Percentiles rank a stretch among this genome's conserved stretches.
Evolutionary conservation across 192 early-diverging fungal species (phyloP).

Genomic region (Pilaira anomala): DNA sequence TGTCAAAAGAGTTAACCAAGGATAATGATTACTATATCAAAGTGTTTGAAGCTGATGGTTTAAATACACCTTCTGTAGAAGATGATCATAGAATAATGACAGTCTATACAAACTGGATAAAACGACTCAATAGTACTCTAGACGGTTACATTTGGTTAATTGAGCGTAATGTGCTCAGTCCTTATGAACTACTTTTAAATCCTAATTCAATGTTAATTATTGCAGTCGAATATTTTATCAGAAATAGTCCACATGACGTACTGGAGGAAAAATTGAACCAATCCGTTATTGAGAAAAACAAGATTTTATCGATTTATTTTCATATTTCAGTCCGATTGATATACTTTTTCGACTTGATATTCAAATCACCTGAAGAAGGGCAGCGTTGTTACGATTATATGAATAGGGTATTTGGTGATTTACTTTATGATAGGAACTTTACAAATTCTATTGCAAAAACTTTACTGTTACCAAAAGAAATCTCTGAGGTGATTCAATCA

Average conservation of each 20-base stretch:
- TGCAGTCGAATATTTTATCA: neutral
- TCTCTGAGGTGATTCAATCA: conserved; percentile 1
- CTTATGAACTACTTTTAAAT: neutral
- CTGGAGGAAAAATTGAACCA: neutral
- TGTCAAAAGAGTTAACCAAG: neutral
- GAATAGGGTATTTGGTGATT: neutral
- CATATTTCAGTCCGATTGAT: neutral
- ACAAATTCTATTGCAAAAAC: neutral
- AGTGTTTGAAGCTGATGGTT: neutral
- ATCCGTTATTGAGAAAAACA: neutral
- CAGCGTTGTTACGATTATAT: neutral
- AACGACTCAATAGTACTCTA: conserved; percentile 22
- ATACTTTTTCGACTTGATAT: neutral
- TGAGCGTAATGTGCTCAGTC: conserved; percentile 21
- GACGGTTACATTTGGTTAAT: conserved; percentile 40
- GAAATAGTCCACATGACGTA: neutral
- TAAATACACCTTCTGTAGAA: neutral
- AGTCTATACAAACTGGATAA: conserved; percentile 21
- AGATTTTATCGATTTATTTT: conserved; percentile 3
- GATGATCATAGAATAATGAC: neutral
- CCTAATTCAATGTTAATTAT: neutral
- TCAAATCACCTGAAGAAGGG: neutral
- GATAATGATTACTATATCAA: conserved; percentile 5
- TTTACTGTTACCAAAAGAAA: conserved; percentile 6
- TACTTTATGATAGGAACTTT: conserved; percentile 1